phyloP scores from a whole-genome alignment of 1,284 basidiomycete species.

The Singerocomus rubriflavus region DNA sequence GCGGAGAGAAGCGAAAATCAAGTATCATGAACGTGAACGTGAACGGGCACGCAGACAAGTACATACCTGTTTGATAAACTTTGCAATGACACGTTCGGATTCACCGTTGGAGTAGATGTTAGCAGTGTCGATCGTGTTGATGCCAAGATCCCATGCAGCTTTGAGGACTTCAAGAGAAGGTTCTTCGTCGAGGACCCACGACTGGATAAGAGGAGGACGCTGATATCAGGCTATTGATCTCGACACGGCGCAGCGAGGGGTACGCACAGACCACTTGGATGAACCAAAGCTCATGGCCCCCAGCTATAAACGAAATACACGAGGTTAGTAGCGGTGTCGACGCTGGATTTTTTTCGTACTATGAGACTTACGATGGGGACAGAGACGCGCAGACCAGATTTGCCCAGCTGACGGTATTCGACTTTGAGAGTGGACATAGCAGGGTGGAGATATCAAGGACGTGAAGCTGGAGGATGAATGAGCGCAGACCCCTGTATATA shows the following conservation, averaged over 20 bases:
- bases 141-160: constrained; percentile 45
- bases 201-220: constrained; percentile 15
- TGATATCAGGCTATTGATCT: neutral
- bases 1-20: no score
- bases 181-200: constrained; percentile 47
- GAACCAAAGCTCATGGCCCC: constrained; percentile 50
- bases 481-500: no score
- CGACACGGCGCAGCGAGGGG: neutral
- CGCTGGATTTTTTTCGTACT: no score
- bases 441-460: no score
- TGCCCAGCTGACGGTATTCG: no score
- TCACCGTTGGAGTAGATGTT: constrained; percentile 55
- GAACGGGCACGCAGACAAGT: neutral
- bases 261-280: constrained; percentile 35
- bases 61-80: constrained; percentile 49
- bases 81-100: constrained; percentile 45
- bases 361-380: no score
- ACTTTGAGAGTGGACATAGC: no score
- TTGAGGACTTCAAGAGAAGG: constrained; percentile 39
- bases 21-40: no score
- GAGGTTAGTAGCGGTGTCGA: no score
- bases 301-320: no score
- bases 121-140: constrained; percentile 53
- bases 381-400: no score
- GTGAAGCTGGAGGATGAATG: no score